Evolutionary conservation across 805 yeast species (phyloP), one percentile per base, ranked within the genome.

Genomic region (Ogataea trehaloabstinens): DNA sequence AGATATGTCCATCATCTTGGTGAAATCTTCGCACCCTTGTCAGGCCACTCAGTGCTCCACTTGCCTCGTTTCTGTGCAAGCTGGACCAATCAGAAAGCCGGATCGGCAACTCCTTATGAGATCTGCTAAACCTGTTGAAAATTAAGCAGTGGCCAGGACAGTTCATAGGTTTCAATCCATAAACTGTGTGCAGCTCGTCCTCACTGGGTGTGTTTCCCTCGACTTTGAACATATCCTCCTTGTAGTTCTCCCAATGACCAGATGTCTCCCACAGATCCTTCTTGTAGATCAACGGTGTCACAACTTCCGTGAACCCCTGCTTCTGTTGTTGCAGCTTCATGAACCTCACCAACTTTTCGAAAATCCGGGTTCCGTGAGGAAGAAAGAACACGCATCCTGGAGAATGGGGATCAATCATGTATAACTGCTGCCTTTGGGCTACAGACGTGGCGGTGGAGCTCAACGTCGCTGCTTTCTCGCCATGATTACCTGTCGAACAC

Each of bases 1-100:
- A 93, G 19, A 93, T 90, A 54, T 93, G 99, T 6, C 97, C 98
- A 60, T 93, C 99, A 61, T 93, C 99, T 65, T 93, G 99, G 62
- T 93, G 99, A 65, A 93, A 93, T 46, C 96, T 71, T 42, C 99
- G 76, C 3, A 93, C 96, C 40, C 99, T 71, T 0, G 98, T 93
- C 25, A 93, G 68, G 0, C 99, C 99, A 5, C 91, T 76, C 16
- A 93, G 71, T 1, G 98, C 95, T 3, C 99, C 99, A 41, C 95
- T 82, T 19, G 95, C 82, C 63, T 93, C 99, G 56, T 93, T 93
- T 55, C 99, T 73, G 61, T 93, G 99, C 42, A 93, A 67, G 2
- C 95, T 87, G 18, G 95, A 83, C 65, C 91, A 91, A 61, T 93
- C 99, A 17, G 95, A 80, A 48, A 75, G 74, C 48, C 97, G 66